Evolutionary conservation across 306 rosid genomes (phyloP).

Genomic region (Gastrolobium villosum): DNA sequence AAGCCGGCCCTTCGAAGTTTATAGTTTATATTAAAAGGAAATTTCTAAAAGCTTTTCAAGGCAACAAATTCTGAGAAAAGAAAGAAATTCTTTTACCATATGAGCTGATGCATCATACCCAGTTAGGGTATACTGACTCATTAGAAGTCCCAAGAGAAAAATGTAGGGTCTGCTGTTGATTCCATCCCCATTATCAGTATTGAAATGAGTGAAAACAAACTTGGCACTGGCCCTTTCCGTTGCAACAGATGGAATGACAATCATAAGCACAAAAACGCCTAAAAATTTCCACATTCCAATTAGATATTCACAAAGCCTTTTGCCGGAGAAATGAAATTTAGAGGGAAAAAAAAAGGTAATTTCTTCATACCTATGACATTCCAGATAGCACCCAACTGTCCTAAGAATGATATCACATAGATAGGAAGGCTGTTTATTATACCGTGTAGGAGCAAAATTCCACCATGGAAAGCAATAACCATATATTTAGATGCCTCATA

Average conservation of each 20-base stretch:
- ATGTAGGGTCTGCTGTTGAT: slow-evolving; percentile 70
- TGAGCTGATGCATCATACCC: slow-evolving; percentile 98
- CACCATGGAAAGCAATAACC: slow-evolving; percentile 79
- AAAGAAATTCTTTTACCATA: slow-evolving; percentile 68
- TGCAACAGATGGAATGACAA: slow-evolving; percentile 79
- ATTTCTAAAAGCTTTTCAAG: background rate
- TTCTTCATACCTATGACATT: slow-evolving; percentile 70
- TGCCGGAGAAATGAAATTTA: background rate
- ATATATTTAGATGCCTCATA: slow-evolving; percentile 78
- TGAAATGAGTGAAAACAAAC: slow-evolving; percentile 92
- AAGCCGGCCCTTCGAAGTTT: too few species aligned
- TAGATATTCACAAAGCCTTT: slow-evolving; percentile 32
- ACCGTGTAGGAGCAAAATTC: slow-evolving; percentile 80
- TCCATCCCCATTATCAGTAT: slow-evolving; percentile 82
- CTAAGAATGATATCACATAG: slow-evolving; percentile 79
- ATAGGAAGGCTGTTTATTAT: slow-evolving; percentile 81
- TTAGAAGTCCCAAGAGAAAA: slow-evolving; percentile 85
- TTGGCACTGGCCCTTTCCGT: slow-evolving; percentile 78
- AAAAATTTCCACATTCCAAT: slow-evolving; percentile 35
- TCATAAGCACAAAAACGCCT: slow-evolving; percentile 88
- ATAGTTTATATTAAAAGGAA: background rate
- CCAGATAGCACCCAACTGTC: slow-evolving; percentile 86
- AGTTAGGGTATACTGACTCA: slow-evolving; percentile 89
- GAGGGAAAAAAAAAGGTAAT: slow-evolving; percentile 14
- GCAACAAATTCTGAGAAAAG: background rate